Evolutionary conservation across 148 eudicot genomes (phyloP).

Genomic region (Beta vulgaris): DNA sequence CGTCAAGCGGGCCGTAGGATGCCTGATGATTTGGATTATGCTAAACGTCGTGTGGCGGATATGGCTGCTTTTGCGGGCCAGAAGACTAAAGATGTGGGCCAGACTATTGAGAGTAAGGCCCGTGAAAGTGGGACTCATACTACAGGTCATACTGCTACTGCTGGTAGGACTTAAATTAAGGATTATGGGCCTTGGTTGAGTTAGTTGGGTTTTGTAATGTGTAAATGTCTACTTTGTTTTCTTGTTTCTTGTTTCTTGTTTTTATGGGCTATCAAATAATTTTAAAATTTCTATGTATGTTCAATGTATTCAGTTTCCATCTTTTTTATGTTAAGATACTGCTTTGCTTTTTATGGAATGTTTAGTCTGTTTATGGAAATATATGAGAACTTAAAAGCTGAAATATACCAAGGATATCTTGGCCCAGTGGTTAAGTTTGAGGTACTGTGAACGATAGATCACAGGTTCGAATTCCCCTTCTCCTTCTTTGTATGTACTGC

Average conservation of each 20-base stretch:
- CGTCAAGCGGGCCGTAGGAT: slow-evolving; percentile 33
- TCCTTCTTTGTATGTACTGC: no score
- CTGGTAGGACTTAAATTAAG: slow-evolving; percentile 13
- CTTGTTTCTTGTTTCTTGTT: slow-evolving; percentile 5
- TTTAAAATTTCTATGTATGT: slow-evolving; percentile 8
- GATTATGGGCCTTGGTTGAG: background rate
- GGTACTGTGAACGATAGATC: no score
- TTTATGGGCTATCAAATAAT: slow-evolving; percentile 15
- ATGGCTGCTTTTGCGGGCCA: slow-evolving; percentile 53
- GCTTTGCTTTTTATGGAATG: no score
- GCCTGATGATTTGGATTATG: slow-evolving; percentile 67
- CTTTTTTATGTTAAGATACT: background rate
- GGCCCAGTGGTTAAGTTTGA: no score
- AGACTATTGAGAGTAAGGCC: slow-evolving; percentile 62
- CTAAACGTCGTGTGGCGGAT: slow-evolving; percentile 59
- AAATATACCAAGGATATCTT: no score
- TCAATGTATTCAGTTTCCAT: background rate
- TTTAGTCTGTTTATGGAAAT: no score
- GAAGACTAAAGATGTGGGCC: slow-evolving; percentile 82
- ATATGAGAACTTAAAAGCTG: no score
- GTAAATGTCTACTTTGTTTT: background rate
- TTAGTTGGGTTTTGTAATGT: slow-evolving; percentile 15
- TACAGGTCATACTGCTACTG: background rate
- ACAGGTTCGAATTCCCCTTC: no score
- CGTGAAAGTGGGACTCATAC: slow-evolving; percentile 42